Evolutionary conservation across 192 early-diverging fungal species (phyloP), one percentile per base, ranked within the genome.

Genomic region (Coemansia sp.): DNA sequence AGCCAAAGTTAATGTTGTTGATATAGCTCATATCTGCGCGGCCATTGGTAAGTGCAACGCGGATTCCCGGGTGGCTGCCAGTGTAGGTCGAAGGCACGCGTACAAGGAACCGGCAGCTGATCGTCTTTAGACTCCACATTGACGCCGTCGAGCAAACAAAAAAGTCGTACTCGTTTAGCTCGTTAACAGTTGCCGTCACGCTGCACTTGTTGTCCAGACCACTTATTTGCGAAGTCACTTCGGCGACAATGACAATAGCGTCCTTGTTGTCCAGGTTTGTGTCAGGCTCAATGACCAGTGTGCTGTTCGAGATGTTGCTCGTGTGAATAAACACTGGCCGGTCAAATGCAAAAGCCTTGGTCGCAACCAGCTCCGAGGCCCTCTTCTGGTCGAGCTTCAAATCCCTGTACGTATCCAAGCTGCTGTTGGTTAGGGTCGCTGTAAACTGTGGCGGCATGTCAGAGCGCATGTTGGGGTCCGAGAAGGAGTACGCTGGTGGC

Each of bases 401-500:
- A 21, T 66, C 68, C 37, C 44, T 39, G 3, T 44, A 42, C 25
- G 57, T 5, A 8, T 29, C 32, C 17, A 50, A 45, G 60, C 32
- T 38, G 60, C 15, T 46, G 55, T 27, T 41, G 53, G 21, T 67
- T 25, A n/a, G 14, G 36, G 11, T 4, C 29, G 29, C 42, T 38
- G 29, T 14, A n/a, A 44, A 44, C 23, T 69, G 68, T n/a, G 17
- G 66, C 15, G 31, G 66, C 23, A 17, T 25, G 66, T 17, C 39
- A 5, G 15, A 23, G 38, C 9, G 32, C 11, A 50, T 50, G 37
- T 69, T 70, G 5, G 77, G 77, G 41, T 79, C 77, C 5, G 59
- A 61, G 17, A 55, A 23, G 15, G 77, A 79, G 55, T 79, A 79
- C 29, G 67, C 68, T 41, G 77, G 77, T 17, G 77, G 77, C 44